A percentile compares a stretch with the other conserved stretches of the same genome.
Conservation (phyloP, 345 rosid genomes). For the Nasturtium officinale region DNA sequence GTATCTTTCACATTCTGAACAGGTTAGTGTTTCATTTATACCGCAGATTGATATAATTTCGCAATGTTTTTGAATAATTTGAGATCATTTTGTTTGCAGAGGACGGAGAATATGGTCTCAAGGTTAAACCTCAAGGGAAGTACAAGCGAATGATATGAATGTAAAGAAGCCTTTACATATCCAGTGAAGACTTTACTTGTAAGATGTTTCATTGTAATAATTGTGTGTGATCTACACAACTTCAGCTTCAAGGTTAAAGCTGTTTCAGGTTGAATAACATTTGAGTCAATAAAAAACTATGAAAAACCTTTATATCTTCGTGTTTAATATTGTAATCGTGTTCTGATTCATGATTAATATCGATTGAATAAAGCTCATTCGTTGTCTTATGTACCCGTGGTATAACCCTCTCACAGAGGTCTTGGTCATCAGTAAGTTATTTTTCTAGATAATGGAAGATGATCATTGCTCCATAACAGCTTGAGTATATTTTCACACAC, state of each 20-base stretch:
- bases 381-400: neutral
- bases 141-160: conserved; percentile 28
- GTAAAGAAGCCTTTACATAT: conserved; percentile 8
- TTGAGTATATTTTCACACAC: conserved; percentile 2
- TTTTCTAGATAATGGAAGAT: neutral
- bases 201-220: neutral
- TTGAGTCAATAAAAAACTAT: neutral
- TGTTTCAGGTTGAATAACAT: conserved; percentile 17
- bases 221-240: neutral
- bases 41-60: neutral
- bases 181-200: neutral
- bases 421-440: neutral
- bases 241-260: conserved; percentile 10
- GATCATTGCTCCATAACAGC: neutral
- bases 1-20: conserved; percentile 75
- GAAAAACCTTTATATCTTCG: neutral
- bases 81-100: conserved; percentile 44
- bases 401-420: conserved; percentile 20
- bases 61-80: neutral
- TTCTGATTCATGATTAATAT: neutral
- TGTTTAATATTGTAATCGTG: neutral
- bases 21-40: conserved; percentile 53
- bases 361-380: neutral
- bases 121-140: conserved; percentile 41
- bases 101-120: conserved; percentile 67